Evolutionary conservation across 2,329 filamentous ascomycete species (phyloP), one percentile per base, ranked within the genome.

Genomic region (Emydomyces testavorans): DNA sequence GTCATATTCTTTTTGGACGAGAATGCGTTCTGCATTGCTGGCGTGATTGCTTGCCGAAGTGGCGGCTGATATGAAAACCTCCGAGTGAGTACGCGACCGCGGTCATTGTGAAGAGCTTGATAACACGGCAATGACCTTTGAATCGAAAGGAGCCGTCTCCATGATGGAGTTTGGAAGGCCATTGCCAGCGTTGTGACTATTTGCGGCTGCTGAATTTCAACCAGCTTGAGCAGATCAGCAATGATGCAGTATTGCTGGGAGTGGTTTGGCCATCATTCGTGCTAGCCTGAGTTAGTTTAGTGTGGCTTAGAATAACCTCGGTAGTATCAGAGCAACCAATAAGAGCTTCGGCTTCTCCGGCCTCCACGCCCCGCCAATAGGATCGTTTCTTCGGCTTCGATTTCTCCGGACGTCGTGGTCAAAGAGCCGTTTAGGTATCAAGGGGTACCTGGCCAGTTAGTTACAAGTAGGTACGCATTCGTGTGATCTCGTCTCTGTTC

Each of bases 1-100:
- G 77, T 77, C 39, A 66, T 65, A 57, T 80, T 80, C 57, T 71
- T 75, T 52, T 72, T 62, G 32, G 61, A 55, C 38, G 63, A 63
- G 48, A 62, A 56, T 7, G 61, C 56, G 40, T 58, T 52, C 26
- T 46, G 47, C 16, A 16, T 18, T 18, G 42, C 39, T 29, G 38
- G 26, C 13, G 41, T 29, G 16, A 48, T 39, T 16, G 32, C n/a
- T 42, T 52, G 50, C 35, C 36, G 21, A 5, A 21, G 32, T 13
- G 50, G 46, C 46, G 41, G 29, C 29, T 32, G 39, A 38, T 15
- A 31, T 15, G 50, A 40, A 20, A 52, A 52, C n/a, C 28, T 36
- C n/a, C 48, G 50, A 16, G 18, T 13, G 11, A 48, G 38, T 16
- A 44, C 36, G 28, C 24, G 50, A 29, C 23, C 34, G 15, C 28